Base-by-base conservation (phyloP, 2,329 filamentous ascomycete genomes). In the Claviceps paspali region DNA sequence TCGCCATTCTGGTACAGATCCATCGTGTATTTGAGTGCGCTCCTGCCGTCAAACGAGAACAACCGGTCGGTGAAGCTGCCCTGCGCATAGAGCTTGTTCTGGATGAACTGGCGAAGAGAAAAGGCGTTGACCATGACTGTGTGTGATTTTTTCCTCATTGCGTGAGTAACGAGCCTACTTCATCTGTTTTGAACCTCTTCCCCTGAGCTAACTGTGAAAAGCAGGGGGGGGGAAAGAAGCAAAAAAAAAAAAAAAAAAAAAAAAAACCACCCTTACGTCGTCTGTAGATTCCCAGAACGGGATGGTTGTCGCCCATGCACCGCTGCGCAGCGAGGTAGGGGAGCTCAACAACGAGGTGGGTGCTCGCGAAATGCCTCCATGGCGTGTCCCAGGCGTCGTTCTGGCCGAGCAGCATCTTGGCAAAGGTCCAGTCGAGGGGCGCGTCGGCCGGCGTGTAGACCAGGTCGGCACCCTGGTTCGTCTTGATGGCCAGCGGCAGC, bases 341-440 rank as follows among this genome's bases (percentile, higher is more conserved):
- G 36, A 60, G 56, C 43, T 70, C 63, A 3, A 54, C 47, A 9
- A 64, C 57, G 12, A 53, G 56, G 42, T 69, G 65, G 0, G 59
- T 60, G n/a, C 49, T 49, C 2, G 57, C 57, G 2, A 68, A 49
- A 42, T 68, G 64, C 39, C 57, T 54, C 49, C 57, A 60, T 36
- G 65, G 60, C 0, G 52, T 51, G 40, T 62, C 56, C 49, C 61
- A 67, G 26, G 67, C 52, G 43, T 68, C 63, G 35, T 68, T 67
- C 19, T 53, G 48, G 35, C 67, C 66, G 46, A 64, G 65, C 45
- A 64, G 55, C 30, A 67, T 61, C 51, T 70, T 69, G 5, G 65
- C 67, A 4, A 70, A 47, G 5, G 66, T 47, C 66, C 65, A 70
- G 47, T 70, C 65, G n/a, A 58, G 55, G 3, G 47, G 18, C 0